Percentiles rank a stretch among this genome's conserved stretches.
phyloP scores from a whole-genome alignment of 139 green algal genomes.

The Tetratostichococcus sp. region DNA sequence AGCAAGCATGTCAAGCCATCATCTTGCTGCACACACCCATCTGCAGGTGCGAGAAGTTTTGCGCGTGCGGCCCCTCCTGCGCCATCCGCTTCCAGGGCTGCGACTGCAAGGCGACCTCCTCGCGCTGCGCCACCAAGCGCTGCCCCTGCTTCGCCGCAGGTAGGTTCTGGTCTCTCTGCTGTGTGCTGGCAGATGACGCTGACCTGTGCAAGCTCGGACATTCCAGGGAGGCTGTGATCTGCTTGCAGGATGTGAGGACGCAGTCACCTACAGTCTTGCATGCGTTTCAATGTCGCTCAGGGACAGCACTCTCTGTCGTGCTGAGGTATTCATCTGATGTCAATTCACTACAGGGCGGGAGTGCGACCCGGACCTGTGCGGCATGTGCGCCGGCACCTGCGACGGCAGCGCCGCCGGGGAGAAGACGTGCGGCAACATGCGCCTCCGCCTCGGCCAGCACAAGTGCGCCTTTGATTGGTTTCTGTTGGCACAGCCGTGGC shows the following conservation, averaged over 20 bases:
- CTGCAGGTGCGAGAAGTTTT: constrained; percentile 52
- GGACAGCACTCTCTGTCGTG: no score
- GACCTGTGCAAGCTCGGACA: no score
- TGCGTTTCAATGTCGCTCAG: no score
- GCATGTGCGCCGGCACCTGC: constrained; percentile 7
- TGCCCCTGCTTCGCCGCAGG: constrained; percentile 79
- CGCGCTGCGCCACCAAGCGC: constrained; percentile 34
- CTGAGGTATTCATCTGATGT: no score
- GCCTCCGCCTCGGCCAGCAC: constrained; percentile 60
- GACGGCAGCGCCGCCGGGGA: background rate
- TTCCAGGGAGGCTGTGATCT: no score
- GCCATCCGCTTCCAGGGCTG: constrained; percentile 69
- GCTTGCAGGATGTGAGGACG: no score
- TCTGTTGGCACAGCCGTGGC: no score
- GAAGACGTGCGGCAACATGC: constrained; percentile 79
- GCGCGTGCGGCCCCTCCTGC: constrained; percentile 39
- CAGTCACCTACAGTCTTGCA: no score
- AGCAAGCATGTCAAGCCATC: no score
- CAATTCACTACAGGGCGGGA: constrained; percentile 69
- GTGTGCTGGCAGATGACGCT: background rate
- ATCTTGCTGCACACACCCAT: no score
- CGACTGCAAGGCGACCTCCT: constrained; percentile 45
- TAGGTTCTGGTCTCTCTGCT: no score
- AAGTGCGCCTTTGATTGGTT: constrained; percentile 34
- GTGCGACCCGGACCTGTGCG: constrained; percentile 88